These are phyloP conservation scores for Avena atlantica DNA, from an alignment of 176 grass and related monocot species.

Conservation along the genomic window DNA sequence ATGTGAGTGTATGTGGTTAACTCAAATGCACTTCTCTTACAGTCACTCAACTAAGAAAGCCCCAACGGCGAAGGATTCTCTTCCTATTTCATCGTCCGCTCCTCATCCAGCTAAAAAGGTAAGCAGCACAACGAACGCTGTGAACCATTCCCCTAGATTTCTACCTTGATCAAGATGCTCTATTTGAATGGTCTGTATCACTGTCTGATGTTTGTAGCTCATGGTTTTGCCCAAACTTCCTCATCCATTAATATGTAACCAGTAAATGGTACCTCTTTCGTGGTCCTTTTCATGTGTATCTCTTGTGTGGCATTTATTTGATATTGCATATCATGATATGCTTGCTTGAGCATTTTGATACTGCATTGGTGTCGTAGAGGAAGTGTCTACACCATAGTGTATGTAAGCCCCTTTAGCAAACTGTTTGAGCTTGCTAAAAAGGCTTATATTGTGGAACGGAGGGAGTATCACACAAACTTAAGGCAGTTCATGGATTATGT, in stretches of 20 bases:
- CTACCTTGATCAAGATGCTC: neutral
- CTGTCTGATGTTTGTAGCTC: neutral
- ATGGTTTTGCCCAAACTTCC: slow-evolving; percentile 13
- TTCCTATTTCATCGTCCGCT: slow-evolving; percentile 49
- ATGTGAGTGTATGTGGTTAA: neutral
- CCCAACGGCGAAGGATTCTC: neutral
- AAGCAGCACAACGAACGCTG: neutral
- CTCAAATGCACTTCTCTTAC: slow-evolving; percentile 4
- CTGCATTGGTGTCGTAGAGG: neutral
- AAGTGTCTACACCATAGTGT: neutral
- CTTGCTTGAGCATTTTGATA: neutral
- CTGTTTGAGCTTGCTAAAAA: too few species aligned
- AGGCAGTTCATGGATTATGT: neutral
- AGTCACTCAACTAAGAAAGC: slow-evolving; percentile 20
- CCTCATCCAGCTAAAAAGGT: slow-evolving; percentile 61
- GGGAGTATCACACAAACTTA: neutral
- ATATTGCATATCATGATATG: neutral
- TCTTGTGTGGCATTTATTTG: neutral
- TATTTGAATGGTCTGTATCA: neutral
- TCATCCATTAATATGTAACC: neutral
- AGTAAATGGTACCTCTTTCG: neutral
- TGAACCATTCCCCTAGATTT: slow-evolving; percentile 3
- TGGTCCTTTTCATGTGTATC: slow-evolving; percentile 1
- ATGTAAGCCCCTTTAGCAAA: too few species aligned
- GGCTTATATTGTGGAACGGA: too few species aligned